Base-by-base conservation (phyloP, 78 protist species). In the Creolimax fragrantissima region DNA sequence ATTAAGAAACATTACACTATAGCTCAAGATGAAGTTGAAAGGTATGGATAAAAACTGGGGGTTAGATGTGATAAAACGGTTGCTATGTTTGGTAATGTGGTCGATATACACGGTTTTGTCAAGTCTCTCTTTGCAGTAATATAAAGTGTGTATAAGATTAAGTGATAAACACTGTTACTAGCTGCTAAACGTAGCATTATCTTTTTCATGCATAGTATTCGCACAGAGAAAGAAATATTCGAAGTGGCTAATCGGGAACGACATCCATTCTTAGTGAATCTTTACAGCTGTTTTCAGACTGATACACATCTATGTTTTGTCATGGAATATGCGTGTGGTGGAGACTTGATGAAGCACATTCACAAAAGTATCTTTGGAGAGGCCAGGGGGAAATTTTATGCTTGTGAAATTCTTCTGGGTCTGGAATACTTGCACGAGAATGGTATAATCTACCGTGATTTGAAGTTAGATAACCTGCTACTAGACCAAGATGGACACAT, bases 401-500 rank as follows among this genome's bases (percentile, higher is more conserved):
- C 95, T 35, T 97, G 98, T 0, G 97, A 98, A 91, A 94, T 98
- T 32, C 92, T 94, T 3, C 94, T 95, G 11, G 99, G 94, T 2
- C 35, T 98, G 35, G 98, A 95, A 89, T 94, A 95, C 84, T 95
- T 97, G 17, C 99, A 97, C 93, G 17, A 36, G 36, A 32, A 88
- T 42, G 94, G 95, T 89, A 93, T 58, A 17, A 3, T 90, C 36
- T 44, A 3, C 96, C 5, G 92, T 35, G 92, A 90, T 90, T 86
- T 97, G 42, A 97, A 97, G 90, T 96, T 96, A 11, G 98, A 97
- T 90, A 97, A 97, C 58, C 35, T 97, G 43, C 93, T 97, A 3
- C 92, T 97, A 24, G 95, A 89, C 35, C 35, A 4, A 2, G 95
- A 95, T 3, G 97, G 98, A 0, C 96, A 97, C 89, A 94, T 97